A percentile compares a stretch with the other conserved stretches of the same genome.
Conservation (phyloP, 176 grass and related monocot species). For the Tillandsia fasciculata region DNA sequence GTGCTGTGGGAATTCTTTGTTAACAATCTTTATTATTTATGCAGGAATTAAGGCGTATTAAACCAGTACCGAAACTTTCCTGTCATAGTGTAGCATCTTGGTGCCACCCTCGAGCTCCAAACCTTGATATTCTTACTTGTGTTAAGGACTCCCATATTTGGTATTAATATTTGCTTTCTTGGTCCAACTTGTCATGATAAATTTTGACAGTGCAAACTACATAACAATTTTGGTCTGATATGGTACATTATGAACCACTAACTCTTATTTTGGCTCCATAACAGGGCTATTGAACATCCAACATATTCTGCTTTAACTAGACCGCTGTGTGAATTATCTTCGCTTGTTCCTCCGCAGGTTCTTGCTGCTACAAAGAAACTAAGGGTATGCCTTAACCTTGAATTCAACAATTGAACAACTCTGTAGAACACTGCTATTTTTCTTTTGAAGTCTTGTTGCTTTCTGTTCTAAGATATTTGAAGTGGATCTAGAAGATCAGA, state of each 20-base stretch:
- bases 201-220: not conserved
- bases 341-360: conserved; percentile 86
- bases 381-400: conserved; percentile 56
- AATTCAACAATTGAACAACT: not conserved
- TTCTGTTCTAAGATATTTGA: not conserved
- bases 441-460: not conserved
- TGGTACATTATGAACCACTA: not conserved
- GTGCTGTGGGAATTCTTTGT: conserved; percentile 13
- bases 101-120: conserved; percentile 95
- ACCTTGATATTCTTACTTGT: conserved; percentile 99
- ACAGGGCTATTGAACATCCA: conserved; percentile 97
- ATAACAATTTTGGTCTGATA: not conserved
- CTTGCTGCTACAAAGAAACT: conserved; percentile 83
- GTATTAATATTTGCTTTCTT: conserved; percentile 25
- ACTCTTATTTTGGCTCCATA: conserved; percentile 27
- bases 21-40: conserved; percentile 11
- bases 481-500: not conserved
- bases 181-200: not conserved
- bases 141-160: conserved; percentile 99
- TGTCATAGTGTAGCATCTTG: conserved; percentile 99
- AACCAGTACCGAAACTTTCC: conserved; percentile 93
- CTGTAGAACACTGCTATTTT: not conserved
- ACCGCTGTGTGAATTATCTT: conserved; percentile 93
- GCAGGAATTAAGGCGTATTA: conserved; percentile 97
- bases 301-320: conserved; percentile 98